Conservation (phyloP, 495 filamentous ascomycete species). For the Penicillium robsamsonii region DNA sequence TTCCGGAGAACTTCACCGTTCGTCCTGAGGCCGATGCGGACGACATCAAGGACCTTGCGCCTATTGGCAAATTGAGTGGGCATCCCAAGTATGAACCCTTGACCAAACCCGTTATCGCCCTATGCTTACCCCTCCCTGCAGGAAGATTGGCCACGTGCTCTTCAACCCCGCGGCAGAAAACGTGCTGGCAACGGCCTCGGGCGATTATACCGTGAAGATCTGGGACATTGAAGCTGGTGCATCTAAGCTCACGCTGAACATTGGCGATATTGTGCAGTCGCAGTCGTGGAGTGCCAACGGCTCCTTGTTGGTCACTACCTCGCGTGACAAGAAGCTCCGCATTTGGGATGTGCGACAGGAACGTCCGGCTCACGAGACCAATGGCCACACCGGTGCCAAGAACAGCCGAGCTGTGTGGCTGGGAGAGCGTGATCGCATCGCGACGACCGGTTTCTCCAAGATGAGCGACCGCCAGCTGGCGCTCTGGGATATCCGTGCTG, state of each 20-base stretch:
- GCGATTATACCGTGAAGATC: constrained; percentile 90
- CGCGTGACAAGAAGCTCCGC: constrained; percentile 94
- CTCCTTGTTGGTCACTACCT: constrained; percentile 85
- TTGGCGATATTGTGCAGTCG: constrained; percentile 89
- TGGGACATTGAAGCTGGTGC: constrained; percentile 90
- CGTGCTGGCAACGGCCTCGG: constrained; percentile 91
- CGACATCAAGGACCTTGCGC: constrained; percentile 70
- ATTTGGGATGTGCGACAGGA: constrained; percentile 97
- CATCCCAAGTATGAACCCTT: constrained; percentile 46
- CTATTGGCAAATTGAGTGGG: constrained; percentile 74
- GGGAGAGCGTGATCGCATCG: constrained; percentile 91
- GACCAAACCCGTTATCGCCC: background rate
- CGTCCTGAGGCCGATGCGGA: constrained; percentile 76
- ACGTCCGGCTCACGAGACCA: constrained; percentile 76
- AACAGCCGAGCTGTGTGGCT: constrained; percentile 96
- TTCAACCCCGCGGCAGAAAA: constrained; percentile 97
- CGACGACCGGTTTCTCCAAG: constrained; percentile 93
- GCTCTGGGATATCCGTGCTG: constrained; percentile 87
- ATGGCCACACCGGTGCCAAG: constrained; percentile 89
- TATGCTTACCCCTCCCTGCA: constrained; percentile 33
- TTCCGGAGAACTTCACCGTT: constrained; percentile 83
- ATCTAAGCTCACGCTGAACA: constrained; percentile 68
- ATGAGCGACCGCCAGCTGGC: constrained; percentile 98
- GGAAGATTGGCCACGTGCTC: constrained; percentile 94
- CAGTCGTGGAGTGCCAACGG: constrained; percentile 95